Evolutionary conservation across 306 rosid species (phyloP).

Genomic region (Trifolium pratense): DNA sequence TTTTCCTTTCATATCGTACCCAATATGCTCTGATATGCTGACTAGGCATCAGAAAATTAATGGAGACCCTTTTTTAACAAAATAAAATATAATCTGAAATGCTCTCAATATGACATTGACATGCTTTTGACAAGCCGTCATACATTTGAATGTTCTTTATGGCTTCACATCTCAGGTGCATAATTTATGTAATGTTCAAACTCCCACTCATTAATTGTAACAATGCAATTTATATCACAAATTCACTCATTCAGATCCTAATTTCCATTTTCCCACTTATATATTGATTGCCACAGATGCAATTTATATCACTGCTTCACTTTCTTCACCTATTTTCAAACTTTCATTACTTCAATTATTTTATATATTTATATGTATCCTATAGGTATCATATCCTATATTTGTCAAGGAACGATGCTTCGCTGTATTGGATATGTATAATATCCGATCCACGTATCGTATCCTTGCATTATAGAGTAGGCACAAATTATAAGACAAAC

Average conservation of each 20-base stretch:
- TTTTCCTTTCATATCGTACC: not conserved
- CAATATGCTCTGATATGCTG: not conserved
- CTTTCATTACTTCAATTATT: not conserved
- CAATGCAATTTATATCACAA: conserved; percentile 11
- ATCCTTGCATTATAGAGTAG: not conserved
- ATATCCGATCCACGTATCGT: not conserved
- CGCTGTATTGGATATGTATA: not conserved
- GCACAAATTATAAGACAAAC: conserved; percentile 8
- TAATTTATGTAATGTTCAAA: not conserved
- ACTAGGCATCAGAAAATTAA: not conserved
- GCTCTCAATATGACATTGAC: not conserved
- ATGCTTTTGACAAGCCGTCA: not conserved
- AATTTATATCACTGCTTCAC: not conserved
- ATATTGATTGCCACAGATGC: conserved; percentile 5
- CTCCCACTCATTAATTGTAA: not conserved
- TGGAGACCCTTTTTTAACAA: not conserved
- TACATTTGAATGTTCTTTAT: not conserved
- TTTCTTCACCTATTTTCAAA: conserved; percentile 1
- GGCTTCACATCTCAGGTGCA: not conserved
- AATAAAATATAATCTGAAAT: not conserved
- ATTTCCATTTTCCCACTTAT: not conserved
- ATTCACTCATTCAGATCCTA: not conserved
- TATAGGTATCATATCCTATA: not conserved
- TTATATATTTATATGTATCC: not conserved
- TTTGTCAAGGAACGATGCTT: not conserved